Evolutionary conservation across 768 basidiomycete species (phyloP).

Genomic region (Mycena alexandri): DNA sequence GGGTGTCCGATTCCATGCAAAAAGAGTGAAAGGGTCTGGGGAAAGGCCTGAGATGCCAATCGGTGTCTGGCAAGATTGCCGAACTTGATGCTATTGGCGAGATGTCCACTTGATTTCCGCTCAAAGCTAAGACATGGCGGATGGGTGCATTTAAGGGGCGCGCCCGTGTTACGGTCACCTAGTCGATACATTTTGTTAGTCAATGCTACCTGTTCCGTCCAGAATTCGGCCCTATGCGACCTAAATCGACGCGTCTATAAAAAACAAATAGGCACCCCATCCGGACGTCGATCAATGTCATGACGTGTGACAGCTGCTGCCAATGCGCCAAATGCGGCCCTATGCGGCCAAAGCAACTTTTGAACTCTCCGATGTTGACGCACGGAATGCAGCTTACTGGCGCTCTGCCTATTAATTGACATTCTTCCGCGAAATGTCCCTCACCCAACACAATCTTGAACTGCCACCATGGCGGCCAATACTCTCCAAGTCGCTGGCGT

Average conservation of each 20-base stretch:
- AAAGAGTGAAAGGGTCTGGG: slow-evolving; percentile 1
- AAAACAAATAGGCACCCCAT: background rate
- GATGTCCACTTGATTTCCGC: too few relatives aligned
- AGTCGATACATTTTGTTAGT: too few relatives aligned
- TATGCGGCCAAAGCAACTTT: too few relatives aligned
- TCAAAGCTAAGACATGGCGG: too few relatives aligned
- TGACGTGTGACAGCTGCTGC: too few relatives aligned
- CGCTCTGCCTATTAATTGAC: slow-evolving; percentile 11
- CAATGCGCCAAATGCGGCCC: too few relatives aligned
- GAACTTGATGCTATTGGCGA: background rate
- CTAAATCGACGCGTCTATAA: too few relatives aligned
- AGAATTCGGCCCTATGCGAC: too few relatives aligned
- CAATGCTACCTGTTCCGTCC: too few relatives aligned
- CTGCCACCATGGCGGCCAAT: background rate
- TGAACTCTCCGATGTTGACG: background rate
- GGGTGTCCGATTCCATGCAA: slow-evolving; percentile 19
- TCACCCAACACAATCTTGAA: too few relatives aligned
- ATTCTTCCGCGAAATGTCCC: background rate
- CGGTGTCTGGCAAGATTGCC: background rate
- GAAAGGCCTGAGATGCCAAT: background rate
- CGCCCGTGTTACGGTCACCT: too few relatives aligned
- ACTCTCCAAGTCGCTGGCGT: slow-evolving; percentile 72
- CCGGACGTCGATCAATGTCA: background rate
- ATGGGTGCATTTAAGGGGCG: too few relatives aligned
- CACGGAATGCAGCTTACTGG: background rate